Conservation (phyloP, 148 eudicot species). For the Bassia scoparia region DNA sequence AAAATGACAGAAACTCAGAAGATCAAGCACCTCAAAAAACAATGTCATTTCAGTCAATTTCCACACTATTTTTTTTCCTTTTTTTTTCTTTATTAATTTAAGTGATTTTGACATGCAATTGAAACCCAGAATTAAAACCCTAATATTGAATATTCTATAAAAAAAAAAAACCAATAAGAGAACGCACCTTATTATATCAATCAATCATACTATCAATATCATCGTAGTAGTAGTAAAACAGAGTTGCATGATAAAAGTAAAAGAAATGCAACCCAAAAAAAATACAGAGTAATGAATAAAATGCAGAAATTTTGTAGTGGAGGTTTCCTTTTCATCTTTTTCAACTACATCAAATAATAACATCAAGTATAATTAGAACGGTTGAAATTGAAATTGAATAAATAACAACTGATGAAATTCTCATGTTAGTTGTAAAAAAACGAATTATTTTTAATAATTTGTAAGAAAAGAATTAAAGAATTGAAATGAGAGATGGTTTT, state of each 20-base stretch:
- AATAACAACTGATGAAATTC: no score
- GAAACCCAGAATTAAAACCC: conserved; percentile 13
- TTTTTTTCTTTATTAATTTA: background rate
- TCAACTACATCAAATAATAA: background rate
- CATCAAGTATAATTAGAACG: background rate
- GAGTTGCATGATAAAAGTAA: background rate
- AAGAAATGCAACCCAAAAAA: background rate
- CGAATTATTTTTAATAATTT: no score
- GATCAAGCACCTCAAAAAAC: conserved; percentile 18
- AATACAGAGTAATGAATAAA: background rate
- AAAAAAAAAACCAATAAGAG: conserved; percentile 1
- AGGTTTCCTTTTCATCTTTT: background rate
- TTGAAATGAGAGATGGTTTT: no score
- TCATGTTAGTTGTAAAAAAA: no score
- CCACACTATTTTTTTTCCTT: conserved; percentile 27
- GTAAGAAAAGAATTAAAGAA: no score
- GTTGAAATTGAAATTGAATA: background rate
- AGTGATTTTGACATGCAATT: conserved; percentile 34
- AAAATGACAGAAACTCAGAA: conserved; percentile 33
- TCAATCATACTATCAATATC: conserved; percentile 15
- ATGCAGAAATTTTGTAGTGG: background rate
- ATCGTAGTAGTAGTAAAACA: conserved; percentile 7
- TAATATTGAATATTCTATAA: conserved; percentile 11
- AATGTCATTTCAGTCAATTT: conserved; percentile 43
- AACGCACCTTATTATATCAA: conserved; percentile 20